A percentile compares a stretch with the other conserved stretches of the same genome.
Conservation (phyloP, 208 protist species). For the Leishmania martiniquensis region DNA sequence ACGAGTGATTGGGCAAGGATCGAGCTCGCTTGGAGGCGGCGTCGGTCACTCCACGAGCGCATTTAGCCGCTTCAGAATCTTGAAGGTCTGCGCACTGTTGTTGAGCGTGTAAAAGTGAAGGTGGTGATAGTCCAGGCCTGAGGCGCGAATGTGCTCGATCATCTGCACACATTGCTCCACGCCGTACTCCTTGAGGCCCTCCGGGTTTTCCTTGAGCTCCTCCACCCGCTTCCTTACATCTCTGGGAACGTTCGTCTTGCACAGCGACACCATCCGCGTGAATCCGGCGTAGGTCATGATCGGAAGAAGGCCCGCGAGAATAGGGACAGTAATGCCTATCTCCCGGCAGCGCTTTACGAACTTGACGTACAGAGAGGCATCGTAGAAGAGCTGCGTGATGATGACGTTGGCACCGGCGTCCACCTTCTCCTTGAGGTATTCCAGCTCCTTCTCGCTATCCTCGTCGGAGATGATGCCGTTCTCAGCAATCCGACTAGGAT, state of each 20-base stretch:
- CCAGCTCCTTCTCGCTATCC: constrained; percentile 81
- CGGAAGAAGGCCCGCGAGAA: constrained; percentile 95
- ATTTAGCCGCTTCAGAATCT: constrained; percentile 47
- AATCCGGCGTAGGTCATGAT: constrained; percentile 79
- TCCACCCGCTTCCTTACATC: constrained; percentile 54
- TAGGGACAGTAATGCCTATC: constrained; percentile 93
- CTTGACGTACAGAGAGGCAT: constrained; percentile 88
- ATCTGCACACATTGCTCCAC: constrained; percentile 63
- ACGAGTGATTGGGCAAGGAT: not conserved
- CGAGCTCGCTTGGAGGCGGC: not conserved
- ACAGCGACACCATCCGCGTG: constrained; percentile 72
- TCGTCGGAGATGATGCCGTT: constrained; percentile 61
- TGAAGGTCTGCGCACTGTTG: constrained; percentile 39
- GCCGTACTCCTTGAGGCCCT: constrained; percentile 61
- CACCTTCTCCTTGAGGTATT: constrained; percentile 96
- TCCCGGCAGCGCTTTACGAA: constrained; percentile 90
- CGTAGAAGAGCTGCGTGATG: constrained; percentile 98
- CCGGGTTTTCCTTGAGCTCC: constrained; percentile 63
- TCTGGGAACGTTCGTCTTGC: constrained; percentile 66
- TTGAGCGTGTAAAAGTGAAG: constrained; percentile 87
- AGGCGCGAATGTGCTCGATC: constrained; percentile 54
- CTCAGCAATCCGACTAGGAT: constrained; percentile 59
- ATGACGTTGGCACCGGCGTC: constrained; percentile 96
- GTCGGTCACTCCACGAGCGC: constrained; percentile 33
- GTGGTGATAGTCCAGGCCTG: constrained; percentile 62